Conservation (phyloP, 2,329 filamentous ascomycete species). For the Whalleya microplaca region DNA sequence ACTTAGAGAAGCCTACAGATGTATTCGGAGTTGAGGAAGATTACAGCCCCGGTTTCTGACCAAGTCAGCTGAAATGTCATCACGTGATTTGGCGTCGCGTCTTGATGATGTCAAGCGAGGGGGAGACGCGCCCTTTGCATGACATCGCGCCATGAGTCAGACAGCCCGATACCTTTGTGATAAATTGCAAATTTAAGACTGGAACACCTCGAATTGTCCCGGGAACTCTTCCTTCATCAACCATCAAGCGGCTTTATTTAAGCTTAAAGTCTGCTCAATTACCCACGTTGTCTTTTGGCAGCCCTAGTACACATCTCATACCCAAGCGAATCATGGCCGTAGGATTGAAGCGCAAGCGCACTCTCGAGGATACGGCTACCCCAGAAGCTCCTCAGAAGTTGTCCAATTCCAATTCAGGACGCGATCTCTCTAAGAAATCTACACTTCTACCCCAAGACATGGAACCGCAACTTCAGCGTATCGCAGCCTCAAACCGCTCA, state of each 20-base stretch:
- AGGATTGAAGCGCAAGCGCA: constrained; percentile 34
- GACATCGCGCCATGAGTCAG: constrained; percentile 26
- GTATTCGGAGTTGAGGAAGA: neutral
- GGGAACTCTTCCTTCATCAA: too few relatives aligned
- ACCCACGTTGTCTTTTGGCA: neutral
- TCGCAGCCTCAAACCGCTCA: constrained; percentile 50
- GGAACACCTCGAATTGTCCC: neutral
- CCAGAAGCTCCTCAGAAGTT: constrained; percentile 13
- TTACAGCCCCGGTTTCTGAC: neutral
- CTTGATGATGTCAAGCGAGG: constrained; percentile 13
- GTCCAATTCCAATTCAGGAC: constrained; percentile 3
- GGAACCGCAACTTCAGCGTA: constrained; percentile 48
- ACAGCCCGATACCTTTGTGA: neutral
- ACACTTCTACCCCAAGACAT: constrained; percentile 33
- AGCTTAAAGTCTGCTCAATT: neutral
- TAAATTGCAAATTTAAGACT: neutral
- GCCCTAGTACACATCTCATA: neutral
- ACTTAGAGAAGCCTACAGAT: neutral
- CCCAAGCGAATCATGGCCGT: constrained; percentile 25
- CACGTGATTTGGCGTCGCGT: constrained; percentile 28
- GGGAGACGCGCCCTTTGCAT: constrained; percentile 27
- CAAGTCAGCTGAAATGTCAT: neutral
- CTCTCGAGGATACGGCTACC: constrained; percentile 1
- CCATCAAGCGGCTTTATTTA: too few relatives aligned
- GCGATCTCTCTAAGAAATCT: constrained; percentile 1